Evolutionary conservation across 202 grass and related monocot genomes (phyloP).

Genomic region (Saccharum hybrid): DNA sequence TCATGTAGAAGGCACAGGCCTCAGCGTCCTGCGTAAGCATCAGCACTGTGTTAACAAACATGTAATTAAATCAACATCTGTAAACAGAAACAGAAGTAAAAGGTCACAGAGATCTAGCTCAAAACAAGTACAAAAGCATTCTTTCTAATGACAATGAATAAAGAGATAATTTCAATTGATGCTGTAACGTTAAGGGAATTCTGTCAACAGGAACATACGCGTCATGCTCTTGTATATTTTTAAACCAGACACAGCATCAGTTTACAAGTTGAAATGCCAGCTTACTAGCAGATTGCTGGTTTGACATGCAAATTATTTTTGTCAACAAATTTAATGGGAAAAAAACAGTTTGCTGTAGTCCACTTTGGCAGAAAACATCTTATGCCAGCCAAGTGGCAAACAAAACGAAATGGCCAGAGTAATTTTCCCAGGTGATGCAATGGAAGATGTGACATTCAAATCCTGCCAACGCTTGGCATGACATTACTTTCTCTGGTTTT

Average conservation of each 20-base stretch:
- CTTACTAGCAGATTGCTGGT: not conserved
- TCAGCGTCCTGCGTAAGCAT: conserved; percentile 58
- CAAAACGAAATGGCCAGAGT: not conserved
- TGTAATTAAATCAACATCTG: not conserved
- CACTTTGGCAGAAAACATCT: not conserved
- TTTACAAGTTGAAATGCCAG: not conserved
- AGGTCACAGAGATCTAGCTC: not conserved
- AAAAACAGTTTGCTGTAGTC: not conserved
- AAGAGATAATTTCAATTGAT: not conserved
- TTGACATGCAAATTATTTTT: not conserved
- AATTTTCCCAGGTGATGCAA: not conserved
- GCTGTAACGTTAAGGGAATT: not conserved
- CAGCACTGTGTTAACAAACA: not conserved
- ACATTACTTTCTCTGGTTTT: not conserved
- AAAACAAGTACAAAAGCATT: conserved; percentile 19
- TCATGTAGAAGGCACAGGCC: conserved; percentile 86
- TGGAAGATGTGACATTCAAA: not conserved
- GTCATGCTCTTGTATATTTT: not conserved
- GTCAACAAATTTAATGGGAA: not conserved
- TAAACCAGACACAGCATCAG: not conserved
- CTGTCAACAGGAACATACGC: not conserved
- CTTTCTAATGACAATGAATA: not conserved
- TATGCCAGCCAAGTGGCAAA: not conserved
- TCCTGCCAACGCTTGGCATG: not conserved
- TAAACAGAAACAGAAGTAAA: conserved; percentile 8